A percentile compares a stretch with the other conserved stretches of the same genome.
These are phyloP conservation scores for Magnaporthiopsis rhizophila DNA, from an alignment of 2,329 filamentous ascomycete genomes.

Conservation along the genomic window DNA sequence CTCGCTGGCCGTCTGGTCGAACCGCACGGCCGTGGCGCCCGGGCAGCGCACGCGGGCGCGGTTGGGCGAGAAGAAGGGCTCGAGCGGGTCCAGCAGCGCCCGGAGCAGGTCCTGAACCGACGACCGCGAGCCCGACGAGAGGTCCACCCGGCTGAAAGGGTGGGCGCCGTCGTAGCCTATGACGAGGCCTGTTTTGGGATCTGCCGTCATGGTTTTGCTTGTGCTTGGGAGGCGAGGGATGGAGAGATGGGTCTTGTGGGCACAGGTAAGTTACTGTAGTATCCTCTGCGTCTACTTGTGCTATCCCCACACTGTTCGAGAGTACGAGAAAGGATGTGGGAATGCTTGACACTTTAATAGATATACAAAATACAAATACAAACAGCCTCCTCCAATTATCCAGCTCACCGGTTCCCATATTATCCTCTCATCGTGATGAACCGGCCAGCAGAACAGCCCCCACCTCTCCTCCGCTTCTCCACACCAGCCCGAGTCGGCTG, in stretches of 20 bases:
- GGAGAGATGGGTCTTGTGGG: too few relatives aligned
- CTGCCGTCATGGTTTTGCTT: conserved; percentile 4
- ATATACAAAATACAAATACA: not conserved
- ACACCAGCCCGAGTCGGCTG: too few relatives aligned
- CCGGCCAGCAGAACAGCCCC: not conserved
- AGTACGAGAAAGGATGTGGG: not conserved
- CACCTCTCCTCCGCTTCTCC: not conserved
- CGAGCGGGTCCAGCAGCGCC: conserved; percentile 61
- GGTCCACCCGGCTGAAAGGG: conserved; percentile 44
- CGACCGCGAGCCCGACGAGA: conserved; percentile 33
- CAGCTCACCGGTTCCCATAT: not conserved
- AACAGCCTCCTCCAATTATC: not conserved
- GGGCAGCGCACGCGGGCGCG: conserved; percentile 58
- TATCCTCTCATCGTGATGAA: not conserved
- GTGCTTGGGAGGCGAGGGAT: too few relatives aligned
- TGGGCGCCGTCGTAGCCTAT: conserved; percentile 46
- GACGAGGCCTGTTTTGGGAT: conserved; percentile 24
- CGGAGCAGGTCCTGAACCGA: conserved; percentile 54
- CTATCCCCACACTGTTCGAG: not conserved
- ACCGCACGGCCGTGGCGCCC: conserved; percentile 65
- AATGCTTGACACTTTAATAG: too few relatives aligned
- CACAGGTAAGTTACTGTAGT: too few relatives aligned
- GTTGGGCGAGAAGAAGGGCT: conserved; percentile 61
- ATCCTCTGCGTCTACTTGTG: not conserved
- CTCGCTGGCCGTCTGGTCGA: conserved; percentile 70